Conservation (phyloP, 768 basidiomycete genomes). For the Lactifluus subvellereus region DNA sequence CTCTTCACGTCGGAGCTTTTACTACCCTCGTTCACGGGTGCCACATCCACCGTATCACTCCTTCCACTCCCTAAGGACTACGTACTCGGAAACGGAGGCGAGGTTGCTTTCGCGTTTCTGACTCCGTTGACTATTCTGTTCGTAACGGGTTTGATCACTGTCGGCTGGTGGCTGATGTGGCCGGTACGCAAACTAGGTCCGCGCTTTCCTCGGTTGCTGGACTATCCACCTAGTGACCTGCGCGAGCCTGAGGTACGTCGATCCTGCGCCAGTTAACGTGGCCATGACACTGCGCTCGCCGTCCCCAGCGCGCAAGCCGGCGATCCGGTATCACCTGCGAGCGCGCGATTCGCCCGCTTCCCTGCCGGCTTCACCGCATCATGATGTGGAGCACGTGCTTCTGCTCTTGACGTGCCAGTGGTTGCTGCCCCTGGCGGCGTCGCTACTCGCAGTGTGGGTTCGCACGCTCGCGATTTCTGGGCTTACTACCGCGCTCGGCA, state of each 20-base stretch:
- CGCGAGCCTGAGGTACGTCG: slow-evolving; percentile 32
- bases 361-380: slow-evolving; percentile 4
- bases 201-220: slow-evolving; percentile 78
- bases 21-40: too few relatives aligned
- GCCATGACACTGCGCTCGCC: slow-evolving; percentile 3
- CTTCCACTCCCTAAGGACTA: too few relatives aligned
- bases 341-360: not conserved
- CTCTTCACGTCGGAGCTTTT: too few relatives aligned
- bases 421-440: slow-evolving; percentile 66
- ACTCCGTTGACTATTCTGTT: slow-evolving; percentile 28
- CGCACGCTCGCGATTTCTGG: slow-evolving; percentile 79
- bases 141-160: slow-evolving; percentile 57
- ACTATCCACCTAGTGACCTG: slow-evolving; percentile 70
- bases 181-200: slow-evolving; percentile 35
- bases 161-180: slow-evolving; percentile 56
- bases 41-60: too few relatives aligned
- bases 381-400: slow-evolving; percentile 56
- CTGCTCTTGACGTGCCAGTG: slow-evolving; percentile 67
- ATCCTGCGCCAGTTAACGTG: slow-evolving; percentile 7
- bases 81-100: too few relatives aligned
- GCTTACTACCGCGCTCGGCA: slow-evolving; percentile 62
- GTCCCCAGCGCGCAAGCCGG: slow-evolving; percentile 1
- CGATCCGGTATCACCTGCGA: slow-evolving; percentile 8
- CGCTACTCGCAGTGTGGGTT: slow-evolving; percentile 84
- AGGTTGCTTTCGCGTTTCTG: too few relatives aligned